Percentiles rank a stretch among this genome's conserved stretches.
Evolutionary conservation across 1,284 basidiomycete genomes (phyloP).

Genomic region (Ceraceosorus bombacis): DNA sequence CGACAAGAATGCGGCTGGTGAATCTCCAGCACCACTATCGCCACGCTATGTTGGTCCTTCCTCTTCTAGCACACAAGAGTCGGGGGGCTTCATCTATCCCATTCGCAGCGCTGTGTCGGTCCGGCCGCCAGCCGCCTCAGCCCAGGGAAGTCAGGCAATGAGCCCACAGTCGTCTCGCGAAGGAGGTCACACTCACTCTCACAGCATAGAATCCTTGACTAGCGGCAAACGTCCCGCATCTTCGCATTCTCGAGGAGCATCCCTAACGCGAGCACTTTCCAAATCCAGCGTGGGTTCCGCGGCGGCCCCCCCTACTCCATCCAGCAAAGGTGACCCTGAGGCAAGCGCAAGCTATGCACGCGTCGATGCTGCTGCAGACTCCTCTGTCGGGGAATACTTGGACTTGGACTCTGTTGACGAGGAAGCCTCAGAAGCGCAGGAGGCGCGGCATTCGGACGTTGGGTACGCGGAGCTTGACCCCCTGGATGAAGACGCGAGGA

Average conservation of each 20-base stretch:
- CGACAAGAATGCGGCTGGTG: too few species aligned
- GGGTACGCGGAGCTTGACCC: neutral
- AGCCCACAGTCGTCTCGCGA: neutral
- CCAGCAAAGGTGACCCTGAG: too few species aligned
- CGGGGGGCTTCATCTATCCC: constrained; percentile 32
- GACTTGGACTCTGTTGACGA: too few species aligned
- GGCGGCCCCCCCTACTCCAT: constrained; percentile 7
- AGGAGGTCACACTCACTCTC: neutral
- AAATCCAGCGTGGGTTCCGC: constrained; percentile 7
- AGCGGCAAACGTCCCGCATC: too few species aligned
- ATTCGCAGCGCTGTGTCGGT: constrained; percentile 37
- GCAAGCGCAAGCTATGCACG: too few species aligned
- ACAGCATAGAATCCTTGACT: too few species aligned
- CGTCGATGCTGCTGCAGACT: too few species aligned
- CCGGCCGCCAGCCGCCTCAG: neutral
- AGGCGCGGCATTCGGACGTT: constrained; percentile 3
- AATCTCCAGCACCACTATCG: too few species aligned
- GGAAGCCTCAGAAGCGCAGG: neutral
- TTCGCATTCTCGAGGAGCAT: neutral
- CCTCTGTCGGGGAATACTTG: too few species aligned
- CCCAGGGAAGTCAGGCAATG: constrained; percentile 1
- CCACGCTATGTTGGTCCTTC: neutral
- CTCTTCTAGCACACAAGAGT: neutral
- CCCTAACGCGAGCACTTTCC: constrained; percentile 2
- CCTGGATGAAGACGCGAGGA: neutral